These are phyloP conservation scores for Pichia sp. DNA, from an alignment of 1,139 yeast genomes.

Conservation along the genomic window DNA sequence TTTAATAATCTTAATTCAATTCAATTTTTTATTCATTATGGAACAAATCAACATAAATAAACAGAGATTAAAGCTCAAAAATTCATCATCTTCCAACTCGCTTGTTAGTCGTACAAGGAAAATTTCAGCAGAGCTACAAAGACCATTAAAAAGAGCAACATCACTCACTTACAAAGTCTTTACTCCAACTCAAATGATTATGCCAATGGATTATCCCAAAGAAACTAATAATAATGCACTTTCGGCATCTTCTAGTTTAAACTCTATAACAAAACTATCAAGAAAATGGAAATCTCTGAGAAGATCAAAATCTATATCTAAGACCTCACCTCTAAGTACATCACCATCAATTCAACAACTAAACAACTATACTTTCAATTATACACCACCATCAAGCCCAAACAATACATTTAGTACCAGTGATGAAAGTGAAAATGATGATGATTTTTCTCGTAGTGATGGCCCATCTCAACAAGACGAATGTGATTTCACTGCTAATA, in stretches of 20 bases:
- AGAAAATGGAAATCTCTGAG: conserved; percentile 5
- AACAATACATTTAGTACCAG: no score
- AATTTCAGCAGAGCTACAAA: conserved; percentile 12
- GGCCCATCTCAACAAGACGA: neutral
- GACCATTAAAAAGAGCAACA: conserved; percentile 23
- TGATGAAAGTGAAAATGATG: neutral
- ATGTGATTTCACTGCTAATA: neutral
- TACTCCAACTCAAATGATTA: conserved; percentile 14
- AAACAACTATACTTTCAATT: neutral
- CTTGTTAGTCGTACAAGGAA: conserved; percentile 11
- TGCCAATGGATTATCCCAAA: conserved; percentile 1
- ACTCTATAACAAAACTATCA: conserved; percentile 3
- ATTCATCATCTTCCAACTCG: conserved; percentile 1
- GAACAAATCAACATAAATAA: no score
- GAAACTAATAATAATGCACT: neutral
- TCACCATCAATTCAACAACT: neutral
- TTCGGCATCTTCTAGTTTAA: conserved; percentile 5
- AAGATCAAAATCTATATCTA: neutral
- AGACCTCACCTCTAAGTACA: neutral
- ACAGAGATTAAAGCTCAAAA: neutral
- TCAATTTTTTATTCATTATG: no score
- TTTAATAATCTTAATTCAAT: no score
- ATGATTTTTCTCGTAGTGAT: no score
- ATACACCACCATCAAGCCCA: conserved; percentile 6
- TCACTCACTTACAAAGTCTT: conserved; percentile 18